Base-by-base conservation (phyloP, 352 stramenopile genomes). In the Phytophthora aleatoria region DNA sequence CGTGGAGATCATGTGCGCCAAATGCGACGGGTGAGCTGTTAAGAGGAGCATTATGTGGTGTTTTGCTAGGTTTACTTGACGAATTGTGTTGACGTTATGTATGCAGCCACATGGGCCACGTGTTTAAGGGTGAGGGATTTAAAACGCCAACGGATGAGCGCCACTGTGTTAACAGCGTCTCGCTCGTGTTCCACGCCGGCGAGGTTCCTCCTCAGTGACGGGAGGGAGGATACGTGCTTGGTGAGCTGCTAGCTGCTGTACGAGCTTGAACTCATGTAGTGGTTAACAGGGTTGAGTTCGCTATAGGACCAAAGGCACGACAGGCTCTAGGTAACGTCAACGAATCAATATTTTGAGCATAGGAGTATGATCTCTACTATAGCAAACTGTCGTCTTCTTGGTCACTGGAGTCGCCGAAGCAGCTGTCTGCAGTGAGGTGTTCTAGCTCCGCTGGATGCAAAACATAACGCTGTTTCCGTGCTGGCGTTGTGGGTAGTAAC, bases 121-220 rank as follows among this genome's bases (percentile, higher is more conserved):
- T 97, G 26, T 97, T 97, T 67, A 94, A 96, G 69, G 86, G 85
- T 31, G 89, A 96, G 66, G 83, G 89, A 7, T 96, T 95, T 64
- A 86, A 90, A 66, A 97, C 72, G 15, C 83, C 87, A 8, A 97
- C 89, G 16, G 73, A 96, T 63, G 89, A 97, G 63, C 87, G 90
- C 33, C 90, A 96, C 75, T 97, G 90, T 53, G 90, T 97, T 26
- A 97, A 97, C 79, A 96, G 85, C 52, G 85, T 94, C 27, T 96
- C 89, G 54, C 82, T 97, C 31, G 77, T 92, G 51, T 97, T 97
- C 71, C 77, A 92, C 50, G 71, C 69, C 0, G 78, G 80, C 48
- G 85, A 94, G 64, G 72, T 81, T 41, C 65, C 74, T 50, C 52
- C 72, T 57, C 62, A 83, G 58, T 77, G 59, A 79, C 31, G 53